Percentiles rank a stretch among this genome's conserved stretches.
These are phyloP conservation scores for Ophiosphaerella narmari DNA, from an alignment of 2,329 filamentous ascomycete species.

Conservation along the genomic window DNA sequence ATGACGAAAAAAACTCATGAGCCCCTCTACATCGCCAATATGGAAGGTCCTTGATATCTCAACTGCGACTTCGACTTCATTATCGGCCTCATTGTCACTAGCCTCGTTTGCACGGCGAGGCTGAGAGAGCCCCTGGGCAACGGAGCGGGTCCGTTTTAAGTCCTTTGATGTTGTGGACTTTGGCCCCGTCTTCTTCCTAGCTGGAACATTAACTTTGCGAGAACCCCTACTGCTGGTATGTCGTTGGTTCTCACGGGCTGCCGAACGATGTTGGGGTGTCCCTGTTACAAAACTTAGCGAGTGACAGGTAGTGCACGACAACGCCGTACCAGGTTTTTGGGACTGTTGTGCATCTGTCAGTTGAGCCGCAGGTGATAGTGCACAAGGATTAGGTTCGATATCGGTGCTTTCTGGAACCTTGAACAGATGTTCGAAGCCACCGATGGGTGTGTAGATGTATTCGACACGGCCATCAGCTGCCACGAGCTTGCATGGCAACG, in stretches of 20 bases:
- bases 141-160: constrained; percentile 20
- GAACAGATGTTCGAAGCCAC: constrained; percentile 33
- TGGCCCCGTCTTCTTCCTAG: neutral
- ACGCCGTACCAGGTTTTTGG: constrained; percentile 11
- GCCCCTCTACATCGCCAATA: constrained; percentile 28
- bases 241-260: neutral
- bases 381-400: neutral
- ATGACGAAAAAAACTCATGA: constrained; percentile 27
- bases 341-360: neutral
- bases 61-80: constrained; percentile 9
- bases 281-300: constrained; percentile 13
- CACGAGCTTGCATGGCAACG: constrained; percentile 16
- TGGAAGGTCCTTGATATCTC: constrained; percentile 23
- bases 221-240: neutral
- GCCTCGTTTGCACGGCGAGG: constrained; percentile 4
- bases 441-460: constrained; percentile 24
- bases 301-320: constrained; percentile 1
- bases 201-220: neutral
- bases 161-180: constrained; percentile 5
- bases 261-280: neutral
- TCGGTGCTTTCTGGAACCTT: constrained; percentile 2
- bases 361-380: neutral
- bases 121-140: constrained; percentile 3
- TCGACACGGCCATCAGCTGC: constrained; percentile 26
- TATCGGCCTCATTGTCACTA: constrained; percentile 7